Evolutionary conservation across 352 stramenopile species (phyloP).

Genomic region (Globisporangium lucens): DNA sequence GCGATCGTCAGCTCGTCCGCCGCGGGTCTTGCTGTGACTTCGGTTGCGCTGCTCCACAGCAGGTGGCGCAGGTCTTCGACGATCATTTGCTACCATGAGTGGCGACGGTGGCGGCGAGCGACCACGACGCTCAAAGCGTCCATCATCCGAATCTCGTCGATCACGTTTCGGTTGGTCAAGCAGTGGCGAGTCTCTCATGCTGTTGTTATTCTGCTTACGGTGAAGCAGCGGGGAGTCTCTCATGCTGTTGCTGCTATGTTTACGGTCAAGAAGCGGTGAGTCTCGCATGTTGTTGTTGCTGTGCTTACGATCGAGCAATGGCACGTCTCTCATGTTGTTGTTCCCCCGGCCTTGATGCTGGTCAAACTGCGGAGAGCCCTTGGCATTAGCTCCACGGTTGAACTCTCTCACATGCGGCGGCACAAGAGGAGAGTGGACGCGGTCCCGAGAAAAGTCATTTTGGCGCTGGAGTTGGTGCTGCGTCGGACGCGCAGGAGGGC

Average conservation of each 20-base stretch:
- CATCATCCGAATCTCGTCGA: slow-evolving; percentile 8
- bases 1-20: slow-evolving; percentile 5
- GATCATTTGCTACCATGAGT: slow-evolving; percentile 17
- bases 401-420: slow-evolving; percentile 5
- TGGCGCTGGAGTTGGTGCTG: background rate
- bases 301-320: slow-evolving; percentile 6
- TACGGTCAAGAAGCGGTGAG: slow-evolving; percentile 4
- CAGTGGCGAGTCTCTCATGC: slow-evolving; percentile 1
- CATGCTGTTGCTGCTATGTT: background rate
- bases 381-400: slow-evolving; percentile 2
- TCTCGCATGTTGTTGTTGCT: background rate
- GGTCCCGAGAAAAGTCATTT: slow-evolving; percentile 8
- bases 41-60: slow-evolving; percentile 9
- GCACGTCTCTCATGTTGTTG: background rate
- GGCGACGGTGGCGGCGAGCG: slow-evolving; percentile 32
- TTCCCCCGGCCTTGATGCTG: background rate
- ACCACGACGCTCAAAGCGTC: slow-evolving; percentile 4
- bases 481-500: slow-evolving; percentile 1
- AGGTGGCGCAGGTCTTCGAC: background rate
- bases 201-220: background rate
- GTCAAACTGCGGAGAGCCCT: background rate
- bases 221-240: background rate
- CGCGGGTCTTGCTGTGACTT: slow-evolving; percentile 9
- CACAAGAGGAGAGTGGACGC: slow-evolving; percentile 7
- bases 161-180: slow-evolving; percentile 5